Base-by-base conservation (phyloP, 371 early-diverging fungal species). In the Mortierella sp. region DNA sequence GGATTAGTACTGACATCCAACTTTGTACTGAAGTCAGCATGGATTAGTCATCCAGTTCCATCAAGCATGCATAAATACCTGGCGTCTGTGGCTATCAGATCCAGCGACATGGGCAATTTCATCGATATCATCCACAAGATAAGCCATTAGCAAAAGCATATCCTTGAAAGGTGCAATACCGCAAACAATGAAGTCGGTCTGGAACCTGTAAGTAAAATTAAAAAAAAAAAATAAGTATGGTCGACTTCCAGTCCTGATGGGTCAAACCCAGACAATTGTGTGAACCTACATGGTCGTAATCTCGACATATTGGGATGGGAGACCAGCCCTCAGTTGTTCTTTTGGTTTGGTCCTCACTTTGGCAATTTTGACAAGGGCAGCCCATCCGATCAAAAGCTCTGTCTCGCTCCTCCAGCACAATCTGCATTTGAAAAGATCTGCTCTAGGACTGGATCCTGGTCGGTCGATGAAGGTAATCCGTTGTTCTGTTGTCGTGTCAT, bases 321-420 rank as follows among this genome's bases (percentile, higher is more conserved):
- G 62, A 1, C 79, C 79, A 1, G 79, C 57, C 37, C 47, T 79
- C 70, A 79, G 62, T 29, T 79, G 70, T 30, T 70, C 75, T 67
- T 75, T 68, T 21, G 76, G 57, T 1, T 73, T 72, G 66, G 87
- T 90, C 74, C 88, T 90, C 52, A 98, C 87, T 0, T 84, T 85
- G 7, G 93, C 94, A 12, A 97, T 85, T 75, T 94, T 96, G 46
- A 98, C 93, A 37, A 88, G 89, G 67, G 98, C 93, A 1, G 96
- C 98, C 99, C 99, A 99, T 0, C 96, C 97, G 60, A 97, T 90
- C 46, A 95, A 72, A 57, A 99, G 80, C 0, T 89, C 90, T 3
- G 76, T 84, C 47, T 91, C 91, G 48, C 87, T 86, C 53, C 89
- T 92, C 99, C 99, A 99, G 73, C 89, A 88, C 68, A 98, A 72